Evolutionary conservation across 202 grass and related monocot species (phyloP).

Genomic region (Saccharum hybrid): DNA sequence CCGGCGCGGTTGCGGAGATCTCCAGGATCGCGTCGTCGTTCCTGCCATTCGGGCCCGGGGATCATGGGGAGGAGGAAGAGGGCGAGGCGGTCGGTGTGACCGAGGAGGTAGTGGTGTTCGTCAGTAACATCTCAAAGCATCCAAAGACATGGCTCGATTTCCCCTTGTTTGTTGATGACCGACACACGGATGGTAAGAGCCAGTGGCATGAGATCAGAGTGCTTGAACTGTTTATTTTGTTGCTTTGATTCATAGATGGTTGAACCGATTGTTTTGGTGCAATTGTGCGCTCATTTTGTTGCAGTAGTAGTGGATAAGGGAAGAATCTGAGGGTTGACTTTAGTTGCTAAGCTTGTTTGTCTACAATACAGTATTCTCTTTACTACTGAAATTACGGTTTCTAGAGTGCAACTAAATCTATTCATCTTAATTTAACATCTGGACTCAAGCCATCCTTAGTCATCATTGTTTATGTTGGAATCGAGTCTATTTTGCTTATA

Average conservation of each 20-base stretch:
- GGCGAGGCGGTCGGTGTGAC: constrained; percentile 58
- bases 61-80: constrained; percentile 44
- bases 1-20: constrained; percentile 68
- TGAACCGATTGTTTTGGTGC: background rate
- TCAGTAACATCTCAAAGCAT: constrained; percentile 61
- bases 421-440: constrained; percentile 6
- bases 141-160: constrained; percentile 76
- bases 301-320: background rate
- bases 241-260: background rate
- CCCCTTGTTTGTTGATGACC: constrained; percentile 68
- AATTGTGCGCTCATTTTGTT: constrained; percentile 9
- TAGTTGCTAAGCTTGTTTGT: background rate
- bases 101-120: constrained; percentile 71
- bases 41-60: constrained; percentile 67
- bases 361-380: background rate
- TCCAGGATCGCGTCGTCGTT: constrained; percentile 80
- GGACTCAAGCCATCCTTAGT: background rate
- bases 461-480: background rate
- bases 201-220: background rate
- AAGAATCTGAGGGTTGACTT: constrained; percentile 29
- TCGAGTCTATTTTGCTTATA: background rate
- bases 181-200: constrained; percentile 68
- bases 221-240: background rate
- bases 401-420: background rate
- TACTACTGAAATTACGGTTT: background rate